Evolutionary conservation across 2,329 filamentous ascomycete genomes (phyloP).

Genomic region (Penicillium sp.): DNA sequence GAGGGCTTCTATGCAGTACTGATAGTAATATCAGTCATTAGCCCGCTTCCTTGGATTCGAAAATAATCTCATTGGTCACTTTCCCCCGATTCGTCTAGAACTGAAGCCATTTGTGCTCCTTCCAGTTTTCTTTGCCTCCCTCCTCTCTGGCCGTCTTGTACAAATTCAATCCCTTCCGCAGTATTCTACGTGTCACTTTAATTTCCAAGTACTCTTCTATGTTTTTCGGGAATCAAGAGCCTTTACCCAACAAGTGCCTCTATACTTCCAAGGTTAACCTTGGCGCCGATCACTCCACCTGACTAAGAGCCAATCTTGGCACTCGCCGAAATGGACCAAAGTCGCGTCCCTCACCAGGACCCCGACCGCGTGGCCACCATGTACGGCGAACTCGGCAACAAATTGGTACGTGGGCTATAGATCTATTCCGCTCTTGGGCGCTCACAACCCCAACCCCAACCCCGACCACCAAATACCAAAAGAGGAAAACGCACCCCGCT

Average conservation of each 20-base stretch:
- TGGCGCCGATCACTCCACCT: conserved; percentile 16
- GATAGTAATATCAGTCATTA: neutral
- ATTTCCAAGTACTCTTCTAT: neutral
- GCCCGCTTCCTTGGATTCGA: neutral
- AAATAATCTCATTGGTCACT: neutral
- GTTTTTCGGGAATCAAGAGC: neutral
- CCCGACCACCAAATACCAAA: neutral
- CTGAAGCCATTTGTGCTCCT: neutral
- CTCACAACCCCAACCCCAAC: neutral
- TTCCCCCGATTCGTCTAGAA: neutral
- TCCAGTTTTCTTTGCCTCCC: neutral
- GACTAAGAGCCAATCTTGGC: conserved; percentile 24
- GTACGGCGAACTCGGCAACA: conserved; percentile 86
- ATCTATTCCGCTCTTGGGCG: neutral
- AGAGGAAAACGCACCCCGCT: neutral
- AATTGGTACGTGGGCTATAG: conserved; percentile 59
- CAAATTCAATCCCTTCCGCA: neutral
- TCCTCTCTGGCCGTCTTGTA: neutral
- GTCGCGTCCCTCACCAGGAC: conserved; percentile 18
- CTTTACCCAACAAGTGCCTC: neutral
- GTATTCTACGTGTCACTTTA: neutral
- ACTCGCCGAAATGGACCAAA: conserved; percentile 18
- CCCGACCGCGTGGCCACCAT: conserved; percentile 48
- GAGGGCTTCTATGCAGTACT: conserved; percentile 19
- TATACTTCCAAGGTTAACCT: neutral